Evolutionary conservation across 2,329 filamentous ascomycete species (phyloP), one percentile per base, ranked within the genome.

Genomic region (Penicillium hesseltinei): DNA sequence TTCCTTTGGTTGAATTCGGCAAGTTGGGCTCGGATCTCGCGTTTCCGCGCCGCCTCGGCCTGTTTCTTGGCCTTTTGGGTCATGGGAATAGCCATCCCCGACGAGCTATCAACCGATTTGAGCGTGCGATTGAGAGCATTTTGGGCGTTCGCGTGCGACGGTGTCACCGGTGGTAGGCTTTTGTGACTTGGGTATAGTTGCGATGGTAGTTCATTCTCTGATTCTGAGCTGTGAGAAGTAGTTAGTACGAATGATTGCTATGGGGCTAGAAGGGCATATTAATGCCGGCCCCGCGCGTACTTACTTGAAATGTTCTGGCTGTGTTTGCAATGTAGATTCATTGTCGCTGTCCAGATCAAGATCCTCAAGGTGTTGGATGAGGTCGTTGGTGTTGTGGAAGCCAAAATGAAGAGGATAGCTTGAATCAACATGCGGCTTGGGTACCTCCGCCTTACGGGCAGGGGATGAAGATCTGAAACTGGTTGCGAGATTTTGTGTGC

Each of bases 1-100:
- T 87, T 88, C 27, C 69, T 72, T 9, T 73, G 69, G 39, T 85
- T 79, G 62, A 86, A 88, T 13, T 57, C 77, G 77, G 33, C 71
- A 72, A 21, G 4, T 19, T 51, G 53, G 8, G 53, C 39, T 15
- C 47, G 46, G 8, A 51, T 66, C 9, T 70, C 71, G 40, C 71
- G 73, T 53, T 73, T 77, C 21, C 71, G 71, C 33, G 75, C 74
- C 3, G 63, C 65, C 58, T 73, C 71, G 11, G 68, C 69, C 57
- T 67, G 73, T 59, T 78, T 80, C 44, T 72, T 64, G 3, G 78
- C 73, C 5, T 68, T 74, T 54, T 75, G 63, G 69, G 77, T 69
- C 45, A 64, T 62, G 27, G 70, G 61, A 62, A 73, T 67, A 19
- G n/a, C 49, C 46, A 61, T 67, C 4, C 44, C 58, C 59, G 8